phyloP scores from a whole-genome alignment of 805 yeast genomes.

The Schizosaccharomyces lindneri region DNA sequence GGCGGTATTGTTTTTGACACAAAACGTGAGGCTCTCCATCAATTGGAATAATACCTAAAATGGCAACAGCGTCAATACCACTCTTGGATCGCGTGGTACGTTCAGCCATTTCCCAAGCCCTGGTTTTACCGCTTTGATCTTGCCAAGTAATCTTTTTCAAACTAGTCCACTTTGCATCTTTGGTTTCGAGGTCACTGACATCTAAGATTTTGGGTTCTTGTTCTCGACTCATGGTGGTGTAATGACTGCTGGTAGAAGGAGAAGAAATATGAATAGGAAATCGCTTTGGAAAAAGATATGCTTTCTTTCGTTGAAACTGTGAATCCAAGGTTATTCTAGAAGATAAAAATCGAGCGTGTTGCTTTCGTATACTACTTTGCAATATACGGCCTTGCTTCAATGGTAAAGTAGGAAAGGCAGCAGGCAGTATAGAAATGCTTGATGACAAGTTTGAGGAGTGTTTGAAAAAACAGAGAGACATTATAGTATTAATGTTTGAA shows the following conservation, averaged over 20 bases:
- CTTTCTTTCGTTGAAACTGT: no score
- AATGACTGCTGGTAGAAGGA: not conserved
- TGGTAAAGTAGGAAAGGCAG: no score
- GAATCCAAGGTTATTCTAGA: no score
- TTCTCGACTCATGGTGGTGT: not conserved
- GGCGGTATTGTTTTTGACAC: constrained; percentile 74
- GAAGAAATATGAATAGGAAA: not conserved
- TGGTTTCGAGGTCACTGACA: not conserved
- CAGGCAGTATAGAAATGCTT: no score
- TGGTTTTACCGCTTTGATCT: not conserved
- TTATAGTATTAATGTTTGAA: no score
- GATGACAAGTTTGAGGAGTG: no score
- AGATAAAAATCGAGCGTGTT: no score
- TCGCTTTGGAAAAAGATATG: not conserved
- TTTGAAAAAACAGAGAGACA: no score
- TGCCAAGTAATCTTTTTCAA: not conserved
- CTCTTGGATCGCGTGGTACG: not conserved
- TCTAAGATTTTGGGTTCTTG: not conserved
- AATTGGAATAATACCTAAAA: constrained; percentile 42
- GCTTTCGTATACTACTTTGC: no score
- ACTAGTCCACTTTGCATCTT: constrained; percentile 2
- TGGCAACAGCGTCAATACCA: constrained; percentile 31
- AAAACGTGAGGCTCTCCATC: constrained; percentile 24
- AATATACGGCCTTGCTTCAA: no score
- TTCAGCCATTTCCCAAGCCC: constrained; percentile 3